A percentile compares a stretch with the other conserved stretches of the same genome.
Evolutionary conservation across 2,329 filamentous ascomycete species (phyloP).

Genomic region (Hysterium pulicare): DNA sequence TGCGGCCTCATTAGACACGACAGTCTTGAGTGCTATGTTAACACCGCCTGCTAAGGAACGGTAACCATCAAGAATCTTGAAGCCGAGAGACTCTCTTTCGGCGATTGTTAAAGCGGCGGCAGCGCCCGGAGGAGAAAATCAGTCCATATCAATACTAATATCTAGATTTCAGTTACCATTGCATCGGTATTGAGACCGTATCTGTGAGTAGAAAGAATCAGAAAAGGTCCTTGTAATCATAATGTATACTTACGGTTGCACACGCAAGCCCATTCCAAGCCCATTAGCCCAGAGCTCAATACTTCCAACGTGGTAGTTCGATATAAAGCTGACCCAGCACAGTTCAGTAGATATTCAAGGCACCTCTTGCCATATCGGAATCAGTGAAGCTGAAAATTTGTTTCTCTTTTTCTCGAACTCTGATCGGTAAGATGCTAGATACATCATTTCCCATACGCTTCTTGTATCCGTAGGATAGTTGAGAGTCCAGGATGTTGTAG

Average conservation of each 20-base stretch:
- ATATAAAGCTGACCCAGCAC: constrained; percentile 1
- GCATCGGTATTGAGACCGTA: neutral
- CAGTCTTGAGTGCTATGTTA: neutral
- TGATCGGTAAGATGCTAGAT: neutral
- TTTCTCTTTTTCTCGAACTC: neutral
- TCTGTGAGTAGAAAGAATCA: too few relatives aligned
- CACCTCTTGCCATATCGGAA: neutral
- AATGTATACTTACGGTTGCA: neutral
- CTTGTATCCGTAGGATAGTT: neutral
- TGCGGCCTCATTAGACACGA: neutral
- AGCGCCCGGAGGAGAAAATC: neutral
- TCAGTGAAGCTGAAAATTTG: neutral
- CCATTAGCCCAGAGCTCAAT: neutral
- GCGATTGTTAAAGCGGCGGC: neutral
- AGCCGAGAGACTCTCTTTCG: neutral
- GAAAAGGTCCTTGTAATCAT: too few relatives aligned
- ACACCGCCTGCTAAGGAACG: neutral
- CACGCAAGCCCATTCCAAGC: neutral
- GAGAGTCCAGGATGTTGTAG: neutral
- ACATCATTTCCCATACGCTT: neutral
- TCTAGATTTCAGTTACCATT: neutral
- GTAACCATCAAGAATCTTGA: neutral
- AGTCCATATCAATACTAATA: neutral
- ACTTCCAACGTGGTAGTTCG: neutral
- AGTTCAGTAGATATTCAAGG: neutral